Evolutionary conservation across 805 yeast species (phyloP).

Genomic region (Zygoascus bituminiphila): DNA sequence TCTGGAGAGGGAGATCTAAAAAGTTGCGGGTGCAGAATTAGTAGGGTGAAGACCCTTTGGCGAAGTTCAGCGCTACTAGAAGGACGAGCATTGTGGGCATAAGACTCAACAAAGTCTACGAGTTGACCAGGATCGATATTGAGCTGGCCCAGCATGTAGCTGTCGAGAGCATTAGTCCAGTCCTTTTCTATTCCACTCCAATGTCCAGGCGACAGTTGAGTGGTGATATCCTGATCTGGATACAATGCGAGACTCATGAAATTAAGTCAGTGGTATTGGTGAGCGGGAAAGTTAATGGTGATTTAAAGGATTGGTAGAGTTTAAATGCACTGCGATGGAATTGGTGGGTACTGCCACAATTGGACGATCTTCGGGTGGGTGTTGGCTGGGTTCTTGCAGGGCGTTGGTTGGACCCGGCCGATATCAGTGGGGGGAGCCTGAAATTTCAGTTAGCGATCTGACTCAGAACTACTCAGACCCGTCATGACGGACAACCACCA

Average conservation of each 20-base stretch:
- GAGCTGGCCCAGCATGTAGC: neutral
- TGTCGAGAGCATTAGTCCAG: neutral
- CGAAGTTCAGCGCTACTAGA: neutral
- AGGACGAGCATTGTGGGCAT: neutral
- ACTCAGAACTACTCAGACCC: neutral
- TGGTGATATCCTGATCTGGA: conserved; percentile 3
- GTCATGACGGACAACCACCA: conserved; percentile 1
- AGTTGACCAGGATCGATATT: neutral
- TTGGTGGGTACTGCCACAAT: no score
- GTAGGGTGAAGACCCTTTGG: neutral
- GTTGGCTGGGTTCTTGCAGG: no score
- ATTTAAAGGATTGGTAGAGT: no score
- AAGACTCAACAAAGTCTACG: neutral
- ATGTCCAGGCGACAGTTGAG: conserved; percentile 1
- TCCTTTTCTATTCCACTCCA: neutral
- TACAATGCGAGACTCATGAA: neutral
- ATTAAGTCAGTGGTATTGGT: neutral
- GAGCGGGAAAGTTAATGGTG: neutral
- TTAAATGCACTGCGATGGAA: no score
- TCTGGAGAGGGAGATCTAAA: conserved; percentile 3
- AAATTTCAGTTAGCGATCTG: neutral
- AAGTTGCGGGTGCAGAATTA: neutral
- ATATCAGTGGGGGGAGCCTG: neutral
- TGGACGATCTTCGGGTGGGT: no score
- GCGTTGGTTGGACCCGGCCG: neutral